These are phyloP conservation scores for Sporobolomyces phaffii DNA, from an alignment of 768 basidiomycete species.

Conservation along the genomic window DNA sequence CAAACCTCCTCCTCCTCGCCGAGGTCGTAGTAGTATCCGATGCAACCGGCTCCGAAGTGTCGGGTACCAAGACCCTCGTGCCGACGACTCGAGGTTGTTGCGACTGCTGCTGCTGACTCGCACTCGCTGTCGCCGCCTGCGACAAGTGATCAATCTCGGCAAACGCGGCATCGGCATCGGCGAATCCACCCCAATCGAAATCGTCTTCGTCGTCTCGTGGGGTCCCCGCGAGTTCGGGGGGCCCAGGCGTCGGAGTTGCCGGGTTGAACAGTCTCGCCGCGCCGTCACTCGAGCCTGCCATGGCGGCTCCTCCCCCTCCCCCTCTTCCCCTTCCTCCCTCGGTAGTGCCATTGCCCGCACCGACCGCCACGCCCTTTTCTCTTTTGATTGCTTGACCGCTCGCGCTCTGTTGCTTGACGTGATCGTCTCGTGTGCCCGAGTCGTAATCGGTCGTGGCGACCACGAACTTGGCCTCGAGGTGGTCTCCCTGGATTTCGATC, in stretches of 20 bases:
- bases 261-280: constrained; percentile 24
- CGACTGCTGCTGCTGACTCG: background rate
- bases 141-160: constrained; percentile 26
- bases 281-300: no score
- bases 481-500: background rate
- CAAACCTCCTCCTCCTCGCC: background rate
- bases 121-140: constrained; percentile 15
- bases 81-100: no score
- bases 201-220: constrained; percentile 24
- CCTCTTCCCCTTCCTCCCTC: background rate
- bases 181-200: constrained; percentile 14
- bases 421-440: background rate
- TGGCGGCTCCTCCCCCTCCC: background rate
- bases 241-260: constrained; percentile 18
- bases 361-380: no score
- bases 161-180: constrained; percentile 6
- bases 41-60: background rate
- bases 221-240: no score
- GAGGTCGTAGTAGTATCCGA: no score
- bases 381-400: no score
- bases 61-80: constrained; percentile 4
- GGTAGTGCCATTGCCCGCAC: background rate
- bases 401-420: background rate
- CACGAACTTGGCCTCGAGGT: constrained; percentile 22
- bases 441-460: constrained; percentile 35